A percentile compares a stretch with the other conserved stretches of the same genome.
Conservation (phyloP, 257 asterid genomes). For the Plantago elongata region DNA sequence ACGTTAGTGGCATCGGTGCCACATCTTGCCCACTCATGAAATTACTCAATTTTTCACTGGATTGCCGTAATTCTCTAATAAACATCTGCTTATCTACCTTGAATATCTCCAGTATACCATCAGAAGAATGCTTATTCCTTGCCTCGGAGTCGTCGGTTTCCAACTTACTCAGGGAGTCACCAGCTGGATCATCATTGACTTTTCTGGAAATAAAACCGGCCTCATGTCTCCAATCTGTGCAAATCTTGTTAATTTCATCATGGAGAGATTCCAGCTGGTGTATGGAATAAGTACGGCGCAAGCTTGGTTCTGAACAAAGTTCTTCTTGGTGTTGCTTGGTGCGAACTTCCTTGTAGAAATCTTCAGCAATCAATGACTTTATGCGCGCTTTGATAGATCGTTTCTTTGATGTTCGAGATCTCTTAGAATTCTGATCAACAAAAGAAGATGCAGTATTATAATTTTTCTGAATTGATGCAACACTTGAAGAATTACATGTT, state of each 20-base stretch:
- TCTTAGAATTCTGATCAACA: constrained; percentile 33
- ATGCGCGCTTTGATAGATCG: constrained; percentile 53
- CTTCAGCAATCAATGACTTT: constrained; percentile 46
- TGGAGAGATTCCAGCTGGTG: constrained; percentile 55
- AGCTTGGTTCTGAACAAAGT: constrained; percentile 20
- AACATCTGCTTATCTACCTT: constrained; percentile 49
- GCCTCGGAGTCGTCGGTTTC: constrained; percentile 11
- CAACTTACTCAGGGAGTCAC: constrained; percentile 18
- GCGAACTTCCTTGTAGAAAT: constrained; percentile 26
- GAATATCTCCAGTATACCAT: constrained; percentile 40
- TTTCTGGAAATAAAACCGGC: constrained; percentile 33
- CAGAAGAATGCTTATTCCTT: not conserved
- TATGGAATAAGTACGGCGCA: constrained; percentile 53
- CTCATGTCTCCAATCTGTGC: constrained; percentile 37
- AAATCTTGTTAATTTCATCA: constrained; percentile 23
- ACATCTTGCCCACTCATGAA: constrained; percentile 24
- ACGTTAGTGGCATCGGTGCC: constrained; percentile 37
- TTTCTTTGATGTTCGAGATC: constrained; percentile 28
- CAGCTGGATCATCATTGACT: constrained; percentile 13
- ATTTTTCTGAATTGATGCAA: not conserved
- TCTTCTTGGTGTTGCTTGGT: constrained; percentile 20
- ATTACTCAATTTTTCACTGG: constrained; percentile 29
- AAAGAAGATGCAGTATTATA: constrained; percentile 12
- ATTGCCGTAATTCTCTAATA: constrained; percentile 28
- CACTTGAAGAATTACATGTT: not conserved